These are phyloP conservation scores for Pluteus cervinus DNA, from an alignment of 768 basidiomycete species.

Conservation along the genomic window DNA sequence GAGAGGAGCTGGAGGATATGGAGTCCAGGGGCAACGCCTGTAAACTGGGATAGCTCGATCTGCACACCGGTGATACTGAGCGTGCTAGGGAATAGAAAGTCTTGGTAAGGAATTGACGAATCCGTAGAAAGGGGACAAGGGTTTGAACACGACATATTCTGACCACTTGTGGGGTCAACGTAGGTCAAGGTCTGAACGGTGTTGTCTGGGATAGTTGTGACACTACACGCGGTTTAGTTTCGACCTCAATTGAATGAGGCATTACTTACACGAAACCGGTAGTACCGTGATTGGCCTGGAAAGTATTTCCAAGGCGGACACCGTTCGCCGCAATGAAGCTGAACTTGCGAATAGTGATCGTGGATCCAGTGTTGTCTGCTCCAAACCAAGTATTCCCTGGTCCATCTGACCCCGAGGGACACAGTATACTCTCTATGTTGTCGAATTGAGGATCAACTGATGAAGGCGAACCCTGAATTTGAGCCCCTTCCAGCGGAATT, in stretches of 20 bases:
- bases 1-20: conserved; percentile 91
- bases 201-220: conserved; percentile 89
- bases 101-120: conserved; percentile 78
- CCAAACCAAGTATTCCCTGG: conserved; percentile 84
- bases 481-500: conserved; percentile 58
- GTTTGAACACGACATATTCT: conserved; percentile 71
- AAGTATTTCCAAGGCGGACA: conserved; percentile 88
- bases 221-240: conserved; percentile 35
- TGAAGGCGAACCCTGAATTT: conserved; percentile 53
- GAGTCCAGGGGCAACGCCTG: conserved; percentile 72
- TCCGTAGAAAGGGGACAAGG: conserved; percentile 80
- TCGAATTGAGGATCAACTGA: conserved; percentile 54
- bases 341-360: conserved; percentile 75
- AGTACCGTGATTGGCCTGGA: conserved; percentile 74
- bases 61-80: conserved; percentile 84
- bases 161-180: conserved; percentile 66
- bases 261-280: conserved; percentile 74
- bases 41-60: conserved; percentile 72
- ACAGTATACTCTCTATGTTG: conserved; percentile 68
- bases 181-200: conserved; percentile 70
- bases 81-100: conserved; percentile 74
- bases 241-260: conserved; percentile 3
- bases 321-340: conserved; percentile 71
- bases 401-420: conserved; percentile 79
- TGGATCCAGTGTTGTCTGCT: conserved; percentile 58